Evolutionary conservation across 345 rosid species (phyloP).

Genomic region (Alliaria petiolata): DNA sequence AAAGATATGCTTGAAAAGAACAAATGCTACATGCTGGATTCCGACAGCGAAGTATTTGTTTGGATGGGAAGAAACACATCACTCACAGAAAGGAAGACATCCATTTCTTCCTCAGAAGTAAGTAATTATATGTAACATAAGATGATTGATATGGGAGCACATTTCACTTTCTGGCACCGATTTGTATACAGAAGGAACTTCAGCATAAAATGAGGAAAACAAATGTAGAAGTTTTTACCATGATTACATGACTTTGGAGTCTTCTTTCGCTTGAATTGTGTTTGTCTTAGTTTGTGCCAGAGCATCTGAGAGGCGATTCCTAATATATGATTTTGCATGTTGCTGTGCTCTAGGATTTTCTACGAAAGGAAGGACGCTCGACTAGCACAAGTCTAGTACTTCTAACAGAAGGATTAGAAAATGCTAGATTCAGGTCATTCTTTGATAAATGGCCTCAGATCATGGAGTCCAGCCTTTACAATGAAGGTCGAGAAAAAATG

Average conservation of each 20-base stretch:
- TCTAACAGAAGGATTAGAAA: slow-evolving; percentile 76
- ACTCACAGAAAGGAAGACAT: slow-evolving; percentile 61
- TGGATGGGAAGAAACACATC: slow-evolving; percentile 83
- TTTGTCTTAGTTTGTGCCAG: slow-evolving; percentile 2
- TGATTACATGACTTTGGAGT: not conserved
- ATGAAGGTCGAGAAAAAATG: slow-evolving; percentile 87
- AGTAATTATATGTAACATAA: slow-evolving; percentile 3
- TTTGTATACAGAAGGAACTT: not conserved
- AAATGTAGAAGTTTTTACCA: not conserved
- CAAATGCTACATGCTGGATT: slow-evolving; percentile 82
- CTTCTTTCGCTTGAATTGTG: not conserved
- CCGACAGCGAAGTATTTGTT: slow-evolving; percentile 57
- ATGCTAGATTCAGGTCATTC: slow-evolving; percentile 54
- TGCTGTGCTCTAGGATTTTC: slow-evolving; percentile 40
- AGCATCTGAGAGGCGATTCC: slow-evolving; percentile 4
- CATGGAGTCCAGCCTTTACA: slow-evolving; percentile 53
- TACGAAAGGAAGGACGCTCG: slow-evolving; percentile 60
- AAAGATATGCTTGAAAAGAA: slow-evolving; percentile 58
- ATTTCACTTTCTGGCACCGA: not conserved
- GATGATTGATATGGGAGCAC: not conserved
- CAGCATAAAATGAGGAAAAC: not conserved
- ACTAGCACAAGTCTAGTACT: slow-evolving; percentile 50
- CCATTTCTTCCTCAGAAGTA: slow-evolving; percentile 69
- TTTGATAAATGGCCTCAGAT: slow-evolving; percentile 70
- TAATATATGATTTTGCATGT: slow-evolving; percentile 19